These are phyloP conservation scores for Talaromyces sp. DNA, from an alignment of 2,329 filamentous ascomycete species.

Conservation along the genomic window DNA sequence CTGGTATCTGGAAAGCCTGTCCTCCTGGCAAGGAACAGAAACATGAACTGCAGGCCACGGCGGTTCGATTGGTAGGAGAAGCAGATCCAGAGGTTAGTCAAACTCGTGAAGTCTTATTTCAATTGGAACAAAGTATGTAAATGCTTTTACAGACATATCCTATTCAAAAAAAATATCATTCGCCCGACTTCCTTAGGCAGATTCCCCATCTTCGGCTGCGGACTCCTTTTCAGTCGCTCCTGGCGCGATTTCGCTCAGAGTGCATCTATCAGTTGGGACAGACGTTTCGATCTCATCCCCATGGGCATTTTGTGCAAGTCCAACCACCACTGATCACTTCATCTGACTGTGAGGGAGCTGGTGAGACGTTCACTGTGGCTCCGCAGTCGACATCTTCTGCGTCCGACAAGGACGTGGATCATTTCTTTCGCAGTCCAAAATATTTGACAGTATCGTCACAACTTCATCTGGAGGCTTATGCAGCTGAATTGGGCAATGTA, in stretches of 20 bases:
- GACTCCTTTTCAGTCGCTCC: conserved; percentile 70
- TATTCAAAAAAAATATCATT: conserved; percentile 94
- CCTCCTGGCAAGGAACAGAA: conserved; percentile 61
- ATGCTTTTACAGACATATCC: conserved; percentile 65
- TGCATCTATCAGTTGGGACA: conserved; percentile 65
- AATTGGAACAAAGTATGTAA: neutral
- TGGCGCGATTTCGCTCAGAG: conserved; percentile 78
- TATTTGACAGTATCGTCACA: conserved; percentile 95
- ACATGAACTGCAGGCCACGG: conserved; percentile 72
- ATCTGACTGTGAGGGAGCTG: conserved; percentile 93
- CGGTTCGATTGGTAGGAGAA: conserved; percentile 65
- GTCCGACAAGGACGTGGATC: conserved; percentile 31
- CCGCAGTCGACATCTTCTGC: conserved; percentile 27
- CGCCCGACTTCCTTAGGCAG: conserved; percentile 77
- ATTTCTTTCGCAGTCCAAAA: conserved; percentile 81
- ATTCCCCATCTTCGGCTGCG: conserved; percentile 82
- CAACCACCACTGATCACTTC: conserved; percentile 94
- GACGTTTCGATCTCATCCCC: conserved; percentile 62
- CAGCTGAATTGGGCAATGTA: conserved; percentile 80
- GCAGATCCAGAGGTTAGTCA: conserved; percentile 70
- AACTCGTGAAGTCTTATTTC: neutral
- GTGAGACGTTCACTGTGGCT: conserved; percentile 77
- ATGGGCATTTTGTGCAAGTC: conserved; percentile 59
- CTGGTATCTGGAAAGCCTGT: conserved; percentile 69
- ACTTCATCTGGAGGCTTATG: conserved; percentile 85